phyloP scores from a whole-genome alignment of 2,329 filamentous ascomycete genomes.

The Xylariaceae sp. region DNA sequence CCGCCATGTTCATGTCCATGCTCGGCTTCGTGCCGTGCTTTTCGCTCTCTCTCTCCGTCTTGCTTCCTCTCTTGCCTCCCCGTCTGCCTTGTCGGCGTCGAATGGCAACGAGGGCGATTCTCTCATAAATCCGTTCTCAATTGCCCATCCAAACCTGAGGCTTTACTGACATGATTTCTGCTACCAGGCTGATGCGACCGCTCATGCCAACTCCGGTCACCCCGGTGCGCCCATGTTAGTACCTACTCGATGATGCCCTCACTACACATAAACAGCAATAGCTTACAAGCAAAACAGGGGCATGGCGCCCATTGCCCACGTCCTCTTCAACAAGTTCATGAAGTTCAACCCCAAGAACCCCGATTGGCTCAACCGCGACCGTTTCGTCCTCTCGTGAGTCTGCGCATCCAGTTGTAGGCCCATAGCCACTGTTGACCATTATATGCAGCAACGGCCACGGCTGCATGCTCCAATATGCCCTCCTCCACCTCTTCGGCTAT shows the following conservation, averaged over 20 bases:
- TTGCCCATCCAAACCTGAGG: background rate
- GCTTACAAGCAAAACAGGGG: conserved; percentile 43
- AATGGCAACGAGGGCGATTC: conserved; percentile 17
- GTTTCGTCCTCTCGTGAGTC: conserved; percentile 95
- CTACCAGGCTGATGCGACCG: conserved; percentile 89
- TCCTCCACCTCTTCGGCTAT: conserved; percentile 96
- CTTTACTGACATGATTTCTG: conserved; percentile 20
- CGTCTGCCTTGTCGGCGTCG: conserved; percentile 32
- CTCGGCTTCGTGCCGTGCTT: background rate
- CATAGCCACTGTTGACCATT: conserved; percentile 13
- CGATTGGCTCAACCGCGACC: conserved; percentile 92
- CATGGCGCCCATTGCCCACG: conserved; percentile 92
- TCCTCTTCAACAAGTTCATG: conserved; percentile 99
- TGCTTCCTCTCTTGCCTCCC: conserved; percentile 18
- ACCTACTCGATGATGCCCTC: background rate
- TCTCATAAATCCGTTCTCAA: conserved; percentile 11
- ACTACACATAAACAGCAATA: conserved; percentile 3
- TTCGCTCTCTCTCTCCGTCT: background rate
- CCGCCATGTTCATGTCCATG: conserved; percentile 22
- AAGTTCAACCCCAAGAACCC: conserved; percentile 99
- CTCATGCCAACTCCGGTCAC: conserved; percentile 93
- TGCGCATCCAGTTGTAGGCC: conserved; percentile 27
- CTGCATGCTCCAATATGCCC: conserved; percentile 98
- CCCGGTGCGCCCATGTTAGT: conserved; percentile 92
- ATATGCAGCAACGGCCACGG: conserved; percentile 82